Conservation (phyloP, 768 basidiomycete genomes). For the Russula ochroleuca region DNA sequence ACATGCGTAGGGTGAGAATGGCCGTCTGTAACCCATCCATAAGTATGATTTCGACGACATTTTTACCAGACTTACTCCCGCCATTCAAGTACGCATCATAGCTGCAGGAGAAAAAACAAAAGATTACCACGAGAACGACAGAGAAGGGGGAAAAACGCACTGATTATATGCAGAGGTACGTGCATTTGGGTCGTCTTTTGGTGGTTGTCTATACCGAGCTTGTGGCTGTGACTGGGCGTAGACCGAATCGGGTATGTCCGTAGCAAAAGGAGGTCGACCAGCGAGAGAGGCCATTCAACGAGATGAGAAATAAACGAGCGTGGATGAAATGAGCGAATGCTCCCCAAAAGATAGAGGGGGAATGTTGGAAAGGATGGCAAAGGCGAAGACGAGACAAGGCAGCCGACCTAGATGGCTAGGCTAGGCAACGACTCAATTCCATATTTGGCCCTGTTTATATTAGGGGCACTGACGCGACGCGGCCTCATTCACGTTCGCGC, state of each 20-base stretch:
- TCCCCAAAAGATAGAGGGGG: neutral
- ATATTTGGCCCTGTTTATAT: slow-evolving; percentile 3
- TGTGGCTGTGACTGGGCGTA: slow-evolving; percentile 47
- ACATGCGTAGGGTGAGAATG: slow-evolving; percentile 35
- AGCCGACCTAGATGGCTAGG: neutral
- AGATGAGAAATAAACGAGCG: slow-evolving; percentile 5
- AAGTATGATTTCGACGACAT: slow-evolving; percentile 48
- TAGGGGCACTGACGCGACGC: slow-evolving; percentile 4
- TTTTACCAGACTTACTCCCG: slow-evolving; percentile 51
- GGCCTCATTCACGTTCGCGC: neutral
- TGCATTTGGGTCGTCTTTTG: slow-evolving; percentile 47
- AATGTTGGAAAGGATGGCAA: neutral
- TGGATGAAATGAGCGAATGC: slow-evolving; percentile 21
- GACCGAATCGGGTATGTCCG: slow-evolving; percentile 60
- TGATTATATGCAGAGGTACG: slow-evolving; percentile 62
- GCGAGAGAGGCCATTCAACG: slow-evolving; percentile 41
- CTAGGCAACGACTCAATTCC: neutral
- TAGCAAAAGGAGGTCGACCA: slow-evolving; percentile 62
- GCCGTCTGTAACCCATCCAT: slow-evolving; percentile 44
- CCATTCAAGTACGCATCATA: slow-evolving; percentile 57
- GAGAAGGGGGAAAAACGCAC: slow-evolving; percentile 42
- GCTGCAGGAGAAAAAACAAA: slow-evolving; percentile 36
- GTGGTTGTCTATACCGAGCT: slow-evolving; percentile 40
- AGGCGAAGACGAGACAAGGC: neutral
- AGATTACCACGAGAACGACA: slow-evolving; percentile 10